Conservation (phyloP, 805 yeast genomes). For the Candida pini region DNA sequence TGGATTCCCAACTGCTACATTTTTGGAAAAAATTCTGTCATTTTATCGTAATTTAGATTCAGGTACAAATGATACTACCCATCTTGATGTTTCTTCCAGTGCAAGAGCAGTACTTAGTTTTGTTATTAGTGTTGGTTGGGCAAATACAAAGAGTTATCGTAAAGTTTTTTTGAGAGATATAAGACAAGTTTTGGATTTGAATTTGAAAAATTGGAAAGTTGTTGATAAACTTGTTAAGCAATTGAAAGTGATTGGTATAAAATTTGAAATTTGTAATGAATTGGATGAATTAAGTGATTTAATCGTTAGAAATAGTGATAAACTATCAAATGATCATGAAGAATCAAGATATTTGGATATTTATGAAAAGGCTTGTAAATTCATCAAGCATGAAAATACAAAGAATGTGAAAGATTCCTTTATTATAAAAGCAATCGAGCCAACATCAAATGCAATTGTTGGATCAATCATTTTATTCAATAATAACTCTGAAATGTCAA, state of each 20-base stretch:
- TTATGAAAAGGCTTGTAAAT: slow-evolving; percentile 34
- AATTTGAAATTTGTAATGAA: slow-evolving; percentile 49
- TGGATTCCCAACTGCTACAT: slow-evolving; percentile 5
- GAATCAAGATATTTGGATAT: slow-evolving; percentile 22
- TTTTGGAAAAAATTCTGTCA: slow-evolving; percentile 8
- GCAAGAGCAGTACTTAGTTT: slow-evolving; percentile 22
- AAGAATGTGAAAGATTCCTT: slow-evolving; percentile 26
- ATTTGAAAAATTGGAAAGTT: slow-evolving; percentile 44
- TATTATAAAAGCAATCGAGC: slow-evolving; percentile 49
- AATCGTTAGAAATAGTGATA: slow-evolving; percentile 20
- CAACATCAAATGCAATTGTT: slow-evolving; percentile 44
- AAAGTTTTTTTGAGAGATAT: slow-evolving; percentile 5
- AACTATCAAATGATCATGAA: slow-evolving; percentile 14
- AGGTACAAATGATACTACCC: slow-evolving; percentile 4
- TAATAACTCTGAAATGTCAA: slow-evolving; percentile 38
- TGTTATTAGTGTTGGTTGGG: slow-evolving; percentile 39
- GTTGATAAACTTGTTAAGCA: slow-evolving; percentile 49
- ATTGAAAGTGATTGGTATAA: slow-evolving; percentile 50
- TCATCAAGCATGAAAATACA: slow-evolving; percentile 16
- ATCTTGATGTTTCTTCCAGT: slow-evolving; percentile 1
- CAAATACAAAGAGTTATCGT: slow-evolving; percentile 15
- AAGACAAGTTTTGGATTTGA: slow-evolving; percentile 35
- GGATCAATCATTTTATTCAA: slow-evolving; percentile 48
- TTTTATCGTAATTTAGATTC: slow-evolving; percentile 11
- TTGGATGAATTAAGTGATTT: slow-evolving; percentile 36